Evolutionary conservation across 2,329 filamentous ascomycete genomes (phyloP).

Genomic region (Davidsoniella virescens): DNA sequence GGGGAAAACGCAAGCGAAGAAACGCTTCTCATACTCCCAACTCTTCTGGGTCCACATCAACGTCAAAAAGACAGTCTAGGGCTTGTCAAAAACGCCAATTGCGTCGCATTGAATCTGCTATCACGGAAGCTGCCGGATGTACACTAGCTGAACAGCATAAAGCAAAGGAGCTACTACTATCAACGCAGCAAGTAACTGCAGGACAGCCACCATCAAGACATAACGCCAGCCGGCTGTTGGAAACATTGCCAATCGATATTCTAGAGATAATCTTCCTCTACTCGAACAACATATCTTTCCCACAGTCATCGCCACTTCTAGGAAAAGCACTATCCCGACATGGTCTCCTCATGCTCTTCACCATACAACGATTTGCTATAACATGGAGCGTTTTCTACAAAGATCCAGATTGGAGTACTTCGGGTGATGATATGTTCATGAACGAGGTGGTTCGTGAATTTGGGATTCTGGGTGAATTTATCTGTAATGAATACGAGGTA

Average conservation of each 20-base stretch:
- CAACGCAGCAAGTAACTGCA: not conserved
- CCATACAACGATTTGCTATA: conserved; percentile 23
- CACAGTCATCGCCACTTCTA: conserved; percentile 28
- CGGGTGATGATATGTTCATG: no score
- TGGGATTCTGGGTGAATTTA: no score
- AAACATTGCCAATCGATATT: conserved; percentile 33
- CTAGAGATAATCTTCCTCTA: conserved; percentile 36
- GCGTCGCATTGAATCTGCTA: not conserved
- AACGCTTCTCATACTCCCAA: not conserved
- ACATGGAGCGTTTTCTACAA: conserved; percentile 24
- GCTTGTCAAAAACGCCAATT: not conserved
- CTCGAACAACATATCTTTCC: conserved; percentile 32
- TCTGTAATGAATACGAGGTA: no score
- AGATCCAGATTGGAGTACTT: no score
- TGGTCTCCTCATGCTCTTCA: conserved; percentile 15
- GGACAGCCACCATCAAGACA: no score
- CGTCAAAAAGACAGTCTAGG: not conserved
- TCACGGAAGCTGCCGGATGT: not conserved
- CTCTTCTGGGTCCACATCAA: not conserved
- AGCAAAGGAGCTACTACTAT: not conserved
- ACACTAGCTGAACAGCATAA: not conserved
- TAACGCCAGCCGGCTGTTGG: conserved; percentile 14
- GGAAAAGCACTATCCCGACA: conserved; percentile 28
- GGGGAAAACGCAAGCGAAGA: not conserved
- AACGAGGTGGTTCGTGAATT: no score